phyloP scores from a whole-genome alignment of 768 basidiomycete genomes.

The Termitomyces sp. region DNA sequence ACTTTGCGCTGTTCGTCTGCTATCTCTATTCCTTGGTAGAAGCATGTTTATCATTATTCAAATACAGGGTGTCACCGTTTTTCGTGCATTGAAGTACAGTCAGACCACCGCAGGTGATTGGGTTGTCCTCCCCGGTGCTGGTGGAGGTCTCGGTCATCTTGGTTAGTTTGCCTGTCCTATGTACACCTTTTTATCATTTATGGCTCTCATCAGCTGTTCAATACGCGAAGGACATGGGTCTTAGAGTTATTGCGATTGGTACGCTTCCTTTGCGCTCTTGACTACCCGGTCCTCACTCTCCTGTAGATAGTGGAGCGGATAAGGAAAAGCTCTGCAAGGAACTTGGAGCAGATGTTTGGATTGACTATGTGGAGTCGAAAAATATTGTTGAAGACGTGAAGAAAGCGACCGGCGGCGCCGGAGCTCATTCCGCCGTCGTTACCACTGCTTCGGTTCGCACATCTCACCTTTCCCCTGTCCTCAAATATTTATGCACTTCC shows the following conservation, averaged over 20 bases:
- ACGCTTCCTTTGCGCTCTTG: slow-evolving; percentile 1
- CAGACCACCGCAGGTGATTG: slow-evolving; percentile 65
- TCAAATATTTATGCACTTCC: neutral
- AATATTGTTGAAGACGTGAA: slow-evolving; percentile 66
- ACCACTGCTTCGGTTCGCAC: slow-evolving; percentile 47
- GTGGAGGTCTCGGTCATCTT: slow-evolving; percentile 81
- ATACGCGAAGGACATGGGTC: slow-evolving; percentile 75
- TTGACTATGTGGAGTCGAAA: slow-evolving; percentile 71
- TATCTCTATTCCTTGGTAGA: neutral
- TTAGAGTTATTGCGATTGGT: slow-evolving; percentile 77
- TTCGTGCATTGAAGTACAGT: slow-evolving; percentile 73
- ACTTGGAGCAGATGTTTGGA: slow-evolving; percentile 56
- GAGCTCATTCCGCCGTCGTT: slow-evolving; percentile 69
- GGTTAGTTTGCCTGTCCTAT: slow-evolving; percentile 30
- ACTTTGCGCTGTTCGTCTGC: slow-evolving; percentile 62
- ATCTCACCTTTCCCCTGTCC: neutral
- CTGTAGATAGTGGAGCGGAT: neutral
- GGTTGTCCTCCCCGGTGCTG: slow-evolving; percentile 75
- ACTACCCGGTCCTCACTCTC: neutral
- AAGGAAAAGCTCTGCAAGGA: slow-evolving; percentile 10
- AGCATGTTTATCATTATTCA: slow-evolving; percentile 8
- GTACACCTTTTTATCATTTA: neutral
- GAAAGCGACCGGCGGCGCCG: slow-evolving; percentile 58
- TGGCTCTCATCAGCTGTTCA: slow-evolving; percentile 51
- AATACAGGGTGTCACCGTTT: slow-evolving; percentile 73